These are phyloP conservation scores for Pythium sukuiense DNA, from an alignment of 352 stramenopile species.

Conservation along the genomic window DNA sequence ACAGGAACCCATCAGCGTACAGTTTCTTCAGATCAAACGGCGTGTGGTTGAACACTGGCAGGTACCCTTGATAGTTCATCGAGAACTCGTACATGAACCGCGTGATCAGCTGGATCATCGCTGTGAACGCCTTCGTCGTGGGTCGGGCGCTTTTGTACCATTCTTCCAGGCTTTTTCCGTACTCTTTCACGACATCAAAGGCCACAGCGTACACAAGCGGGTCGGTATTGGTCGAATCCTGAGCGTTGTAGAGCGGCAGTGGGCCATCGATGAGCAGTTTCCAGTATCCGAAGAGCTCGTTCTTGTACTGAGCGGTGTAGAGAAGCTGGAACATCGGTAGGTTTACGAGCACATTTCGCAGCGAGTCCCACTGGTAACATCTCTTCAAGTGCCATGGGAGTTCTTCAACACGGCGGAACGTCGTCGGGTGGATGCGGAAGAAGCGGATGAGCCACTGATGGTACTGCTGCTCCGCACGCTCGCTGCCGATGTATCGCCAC, in stretches of 20 bases:
- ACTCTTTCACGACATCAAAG: conserved; percentile 93
- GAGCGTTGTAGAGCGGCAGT: conserved; percentile 46
- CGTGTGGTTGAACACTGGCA: conserved; percentile 79
- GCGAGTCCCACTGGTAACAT: conserved; percentile 83
- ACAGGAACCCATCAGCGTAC: conserved; percentile 72
- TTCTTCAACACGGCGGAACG: conserved; percentile 84
- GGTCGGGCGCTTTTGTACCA: conserved; percentile 81
- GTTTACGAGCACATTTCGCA: conserved; percentile 89
- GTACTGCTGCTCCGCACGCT: conserved; percentile 65
- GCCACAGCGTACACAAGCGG: conserved; percentile 52
- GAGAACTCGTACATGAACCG: conserved; percentile 92
- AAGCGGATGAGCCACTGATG: conserved; percentile 86
- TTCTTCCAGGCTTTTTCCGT: conserved; percentile 85
- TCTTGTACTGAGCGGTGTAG: conserved; percentile 88
- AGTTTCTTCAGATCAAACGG: conserved; percentile 72
- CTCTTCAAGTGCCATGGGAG: conserved; percentile 92
- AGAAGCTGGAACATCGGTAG: conserved; percentile 92
- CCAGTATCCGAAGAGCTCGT: conserved; percentile 92
- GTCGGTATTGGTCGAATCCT: conserved; percentile 28
- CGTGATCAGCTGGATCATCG: conserved; percentile 78
- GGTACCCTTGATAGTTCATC: conserved; percentile 62
- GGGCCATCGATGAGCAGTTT: conserved; percentile 80
- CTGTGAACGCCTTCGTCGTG: conserved; percentile 71
- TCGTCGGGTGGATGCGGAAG: conserved; percentile 79
- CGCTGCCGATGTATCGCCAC: conserved; percentile 82